Percentiles rank a stretch among this genome's conserved stretches.
These are phyloP conservation scores for Phycomyces nitens DNA, from an alignment of 192 early-diverging fungal species.

Conservation along the genomic window DNA sequence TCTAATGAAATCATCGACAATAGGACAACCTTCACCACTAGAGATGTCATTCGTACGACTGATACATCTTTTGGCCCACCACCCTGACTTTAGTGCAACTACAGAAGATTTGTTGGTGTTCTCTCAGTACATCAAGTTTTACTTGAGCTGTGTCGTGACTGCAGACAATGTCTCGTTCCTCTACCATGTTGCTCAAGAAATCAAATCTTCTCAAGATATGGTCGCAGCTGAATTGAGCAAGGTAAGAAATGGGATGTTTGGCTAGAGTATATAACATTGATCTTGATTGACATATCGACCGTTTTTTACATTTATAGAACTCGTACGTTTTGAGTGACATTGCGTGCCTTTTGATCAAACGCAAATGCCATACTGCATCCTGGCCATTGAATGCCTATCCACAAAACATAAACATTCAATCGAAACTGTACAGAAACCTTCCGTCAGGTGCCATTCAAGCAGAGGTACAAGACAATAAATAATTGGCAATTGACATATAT, in stretches of 20 bases:
- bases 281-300: background rate
- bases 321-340: conserved; percentile 86
- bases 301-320: conserved; percentile 38
- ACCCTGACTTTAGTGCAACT: conserved; percentile 71
- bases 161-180: conserved; percentile 83
- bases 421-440: conserved; percentile 62
- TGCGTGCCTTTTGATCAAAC: conserved; percentile 73
- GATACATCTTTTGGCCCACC: conserved; percentile 76
- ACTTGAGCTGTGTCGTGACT: conserved; percentile 69
- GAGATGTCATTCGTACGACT: conserved; percentile 61
- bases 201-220: conserved; percentile 75
- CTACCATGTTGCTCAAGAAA: conserved; percentile 64
- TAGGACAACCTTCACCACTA: conserved; percentile 33
- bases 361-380: conserved; percentile 62
- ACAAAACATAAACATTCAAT: conserved; percentile 59
- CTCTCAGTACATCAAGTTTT: conserved; percentile 82
- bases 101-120: conserved; percentile 49
- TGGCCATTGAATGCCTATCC: conserved; percentile 85
- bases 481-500: no score
- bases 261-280: background rate
- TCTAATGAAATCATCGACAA: background rate
- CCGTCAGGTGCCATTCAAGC: conserved; percentile 29
- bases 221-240: conserved; percentile 40
- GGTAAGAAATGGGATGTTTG: conserved; percentile 37
- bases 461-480: conserved; percentile 23